A percentile compares a stretch with the other conserved stretches of the same genome.
These are phyloP conservation scores for Talaromyces sp. DNA, from an alignment of 2,329 filamentous ascomycete genomes.

Conservation along the genomic window DNA sequence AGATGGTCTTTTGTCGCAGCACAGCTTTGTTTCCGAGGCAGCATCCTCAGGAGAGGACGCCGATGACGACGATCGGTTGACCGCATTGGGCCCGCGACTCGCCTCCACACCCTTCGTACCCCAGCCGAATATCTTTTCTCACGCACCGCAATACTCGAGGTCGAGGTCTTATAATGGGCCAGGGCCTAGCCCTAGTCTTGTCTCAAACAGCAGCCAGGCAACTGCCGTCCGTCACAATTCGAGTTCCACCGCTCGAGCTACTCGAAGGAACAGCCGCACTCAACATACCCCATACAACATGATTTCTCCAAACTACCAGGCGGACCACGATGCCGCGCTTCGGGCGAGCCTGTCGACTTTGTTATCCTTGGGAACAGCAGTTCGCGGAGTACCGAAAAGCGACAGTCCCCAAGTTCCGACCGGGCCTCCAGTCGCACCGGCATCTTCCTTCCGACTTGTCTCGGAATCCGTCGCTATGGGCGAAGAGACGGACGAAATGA, in stretches of 20 bases:
- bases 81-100: constrained; percentile 64
- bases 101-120: constrained; percentile 62
- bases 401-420: constrained; percentile 24
- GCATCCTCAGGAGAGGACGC: constrained; percentile 48
- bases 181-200: constrained; percentile 45
- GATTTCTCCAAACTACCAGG: constrained; percentile 68
- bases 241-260: constrained; percentile 23
- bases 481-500: constrained; percentile 27
- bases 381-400: constrained; percentile 68
- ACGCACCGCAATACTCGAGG: constrained; percentile 52
- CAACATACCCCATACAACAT: constrained; percentile 59
- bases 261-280: constrained; percentile 29
- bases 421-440: constrained; percentile 24
- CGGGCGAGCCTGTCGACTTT: constrained; percentile 91
- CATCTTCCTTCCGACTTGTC: constrained; percentile 52
- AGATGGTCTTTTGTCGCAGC: constrained; percentile 18
- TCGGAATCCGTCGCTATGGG: constrained; percentile 54
- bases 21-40: constrained; percentile 22
- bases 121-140: constrained; percentile 87
- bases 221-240: constrained; percentile 34
- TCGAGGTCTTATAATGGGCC: constrained; percentile 15
- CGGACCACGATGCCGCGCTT: constrained; percentile 88
- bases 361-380: constrained; percentile 88
- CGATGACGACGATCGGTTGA: constrained; percentile 75
- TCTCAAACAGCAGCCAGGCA: constrained; percentile 28